Evolutionary conservation across 352 stramenopile genomes (phyloP).

Genomic region (Thalassiosira ordinaria): DNA sequence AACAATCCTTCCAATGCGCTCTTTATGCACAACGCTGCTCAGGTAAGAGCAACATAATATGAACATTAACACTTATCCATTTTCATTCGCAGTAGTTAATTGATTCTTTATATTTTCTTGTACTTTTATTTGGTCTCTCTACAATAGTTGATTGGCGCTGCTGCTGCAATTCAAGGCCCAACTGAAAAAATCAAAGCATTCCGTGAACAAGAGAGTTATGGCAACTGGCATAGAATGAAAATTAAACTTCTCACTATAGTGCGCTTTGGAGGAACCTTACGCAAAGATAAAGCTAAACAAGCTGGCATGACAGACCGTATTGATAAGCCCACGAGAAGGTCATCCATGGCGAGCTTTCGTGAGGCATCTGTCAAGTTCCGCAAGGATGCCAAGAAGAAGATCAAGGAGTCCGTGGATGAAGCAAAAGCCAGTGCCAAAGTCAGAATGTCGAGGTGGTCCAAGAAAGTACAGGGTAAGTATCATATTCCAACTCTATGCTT

Average conservation of each 20-base stretch:
- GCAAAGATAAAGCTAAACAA: background rate
- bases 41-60: constrained; percentile 6
- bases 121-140: constrained; percentile 8
- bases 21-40: constrained; percentile 15
- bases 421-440: constrained; percentile 10
- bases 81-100: background rate
- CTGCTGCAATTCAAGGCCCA: constrained; percentile 14
- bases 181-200: constrained; percentile 16
- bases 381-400: constrained; percentile 1
- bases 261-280: constrained; percentile 23
- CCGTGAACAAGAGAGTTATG: background rate
- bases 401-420: background rate
- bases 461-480: background rate
- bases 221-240: constrained; percentile 25
- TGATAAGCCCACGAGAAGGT: background rate
- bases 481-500: background rate
- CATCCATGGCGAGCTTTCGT: background rate
- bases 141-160: constrained; percentile 31
- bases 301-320: background rate
- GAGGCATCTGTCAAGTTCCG: background rate
- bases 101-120: too few species aligned
- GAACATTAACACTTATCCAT: too few species aligned
- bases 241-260: constrained; percentile 35
- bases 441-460: constrained; percentile 1
- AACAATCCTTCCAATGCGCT: constrained; percentile 14